phyloP scores from a whole-genome alignment of 31 red algal genomes.

The Asparagopsis taxiformis region DNA sequence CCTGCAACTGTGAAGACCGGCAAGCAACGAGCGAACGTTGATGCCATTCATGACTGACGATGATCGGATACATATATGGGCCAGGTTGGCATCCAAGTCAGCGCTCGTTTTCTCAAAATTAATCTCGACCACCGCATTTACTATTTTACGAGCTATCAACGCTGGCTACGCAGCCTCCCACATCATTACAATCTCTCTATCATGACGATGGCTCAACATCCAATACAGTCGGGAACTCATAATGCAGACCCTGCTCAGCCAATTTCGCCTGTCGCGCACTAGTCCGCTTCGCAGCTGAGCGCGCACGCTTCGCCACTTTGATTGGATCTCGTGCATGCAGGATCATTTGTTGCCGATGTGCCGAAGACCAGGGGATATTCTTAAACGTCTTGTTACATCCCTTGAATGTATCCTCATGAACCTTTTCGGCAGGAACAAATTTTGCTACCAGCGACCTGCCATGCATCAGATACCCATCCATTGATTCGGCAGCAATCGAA shows the following conservation, averaged over 20 bases:
- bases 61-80: too few species aligned
- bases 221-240: constrained; percentile 32
- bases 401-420: constrained; percentile 62
- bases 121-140: too few species aligned
- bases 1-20: too few species aligned
- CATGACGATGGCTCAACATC: too few species aligned
- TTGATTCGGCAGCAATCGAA: constrained; percentile 74
- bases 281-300: constrained; percentile 11
- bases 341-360: constrained; percentile 21
- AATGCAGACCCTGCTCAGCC: constrained; percentile 9
- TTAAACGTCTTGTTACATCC: constrained; percentile 39
- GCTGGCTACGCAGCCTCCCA: too few species aligned
- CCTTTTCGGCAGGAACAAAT: constrained; percentile 61
- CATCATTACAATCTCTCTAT: too few species aligned
- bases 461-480: constrained; percentile 98
- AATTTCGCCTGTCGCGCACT: constrained; percentile 9
- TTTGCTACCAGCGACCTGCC: constrained; percentile 69
- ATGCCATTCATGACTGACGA: too few species aligned
- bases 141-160: too few species aligned
- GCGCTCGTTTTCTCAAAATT: too few species aligned
- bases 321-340: constrained; percentile 27
- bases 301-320: constrained; percentile 36
- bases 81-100: too few species aligned
- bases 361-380: constrained; percentile 35
- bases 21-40: too few species aligned